Base-by-base conservation (phyloP, 2,329 filamentous ascomycete species). In the Epichloe sibirici region DNA sequence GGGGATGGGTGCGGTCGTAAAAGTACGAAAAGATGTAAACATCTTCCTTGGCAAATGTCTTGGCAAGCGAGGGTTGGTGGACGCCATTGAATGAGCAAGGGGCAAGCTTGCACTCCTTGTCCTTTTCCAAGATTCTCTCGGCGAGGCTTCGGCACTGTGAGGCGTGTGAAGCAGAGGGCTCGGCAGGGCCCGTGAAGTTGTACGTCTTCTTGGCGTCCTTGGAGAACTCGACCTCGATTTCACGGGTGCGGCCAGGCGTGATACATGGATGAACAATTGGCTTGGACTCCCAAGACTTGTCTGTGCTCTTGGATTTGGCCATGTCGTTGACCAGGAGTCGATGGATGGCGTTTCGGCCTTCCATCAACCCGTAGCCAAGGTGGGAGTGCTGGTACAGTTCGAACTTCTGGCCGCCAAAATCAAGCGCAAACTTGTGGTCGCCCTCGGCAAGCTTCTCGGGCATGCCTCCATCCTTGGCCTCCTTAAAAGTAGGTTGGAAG, bases 31-130 rank as follows among this genome's bases (percentile, higher is more conserved):
- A 91, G 61, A 97, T 89, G 72, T 91, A 98, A 40, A 97, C 82
- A 62, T 96, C 90, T 70, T 97, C 91, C 57, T 78, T 79, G 28
- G 88, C 75, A 63, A 98, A 98, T 0, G 93, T 98, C 77, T 95
- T 95, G 60, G 82, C 83, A 47, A 98, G 78, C 23, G 86, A 85
- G 9, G 93, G 93, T 70, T 98, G 93, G 72, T 98, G 88, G 34
- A 98, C 83, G 58, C 93, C 93, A 68, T 95, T 95, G 82, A 98
- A 98, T 1, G 93, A 95, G 75, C 93, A 98, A n/a, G 93, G 93
- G 0, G 87, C 79, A 48, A 97, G 73, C 57, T 77, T 76, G 74
- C 93, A 98, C 35, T 82, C 77, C 44, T 81, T 80, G 21, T 94
- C 88, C 73, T 98, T 98, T 64, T 85, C 79, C 45, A 98, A 77